Evolutionary conservation across 768 basidiomycete genomes (phyloP).

Genomic region (Pulveroboletus sp.): DNA sequence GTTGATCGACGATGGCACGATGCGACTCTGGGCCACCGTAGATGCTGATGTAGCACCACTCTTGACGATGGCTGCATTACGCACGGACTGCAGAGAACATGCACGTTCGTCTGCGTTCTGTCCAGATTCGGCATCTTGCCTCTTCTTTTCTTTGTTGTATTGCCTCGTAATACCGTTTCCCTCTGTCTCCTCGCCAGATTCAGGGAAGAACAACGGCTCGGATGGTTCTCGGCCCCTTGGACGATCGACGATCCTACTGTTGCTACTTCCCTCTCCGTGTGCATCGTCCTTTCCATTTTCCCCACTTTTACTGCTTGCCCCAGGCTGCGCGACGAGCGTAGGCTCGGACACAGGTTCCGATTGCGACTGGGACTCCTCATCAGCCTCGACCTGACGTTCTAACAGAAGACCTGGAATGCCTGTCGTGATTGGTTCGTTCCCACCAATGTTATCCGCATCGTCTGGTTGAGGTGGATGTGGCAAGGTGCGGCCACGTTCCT

Average conservation of each 20-base stretch:
- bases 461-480: neutral
- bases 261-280: neutral
- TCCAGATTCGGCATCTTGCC: neutral
- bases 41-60: neutral
- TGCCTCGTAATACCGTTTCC: neutral
- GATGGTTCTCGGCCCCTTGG: conserved; percentile 11
- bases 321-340: conserved; percentile 13
- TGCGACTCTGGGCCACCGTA: neutral
- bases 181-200: conserved; percentile 14
- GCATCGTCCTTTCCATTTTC: neutral
- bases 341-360: conserved; percentile 14
- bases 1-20: neutral
- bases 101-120: neutral
- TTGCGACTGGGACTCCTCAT: neutral
- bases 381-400: neutral
- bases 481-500: neutral
- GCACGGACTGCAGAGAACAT: neutral
- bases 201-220: conserved; percentile 27
- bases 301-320: neutral
- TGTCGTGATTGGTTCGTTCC: neutral
- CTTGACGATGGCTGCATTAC: neutral
- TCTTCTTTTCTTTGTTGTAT: conserved; percentile 1
- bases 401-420: conserved; percentile 12
- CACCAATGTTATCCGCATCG: neutral
- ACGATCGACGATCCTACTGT: neutral